phyloP scores from a whole-genome alignment of 179 eudicot genomes.

The Amaranthus tricolor region DNA sequence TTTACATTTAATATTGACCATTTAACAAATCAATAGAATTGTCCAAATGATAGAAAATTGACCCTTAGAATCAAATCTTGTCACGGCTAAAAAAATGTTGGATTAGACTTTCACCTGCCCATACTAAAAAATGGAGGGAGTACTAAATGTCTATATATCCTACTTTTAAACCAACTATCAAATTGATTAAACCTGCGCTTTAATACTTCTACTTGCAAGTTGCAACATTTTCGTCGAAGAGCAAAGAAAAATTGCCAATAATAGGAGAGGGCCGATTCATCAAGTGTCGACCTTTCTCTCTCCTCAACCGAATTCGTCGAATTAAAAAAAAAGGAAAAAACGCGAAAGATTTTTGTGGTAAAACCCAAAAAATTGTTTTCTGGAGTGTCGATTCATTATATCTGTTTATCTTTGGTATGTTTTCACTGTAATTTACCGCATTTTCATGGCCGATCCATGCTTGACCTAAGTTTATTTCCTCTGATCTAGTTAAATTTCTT shows the following conservation, averaged over 20 bases:
- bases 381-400: conserved; percentile 1
- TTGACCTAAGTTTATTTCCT: conserved; percentile 15
- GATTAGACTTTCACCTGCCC: too few relatives aligned
- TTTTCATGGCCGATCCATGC: conserved; percentile 25
- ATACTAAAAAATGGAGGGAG: too few relatives aligned
- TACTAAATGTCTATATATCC: too few relatives aligned
- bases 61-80: too few relatives aligned
- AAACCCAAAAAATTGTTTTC: not conserved
- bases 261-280: conserved; percentile 19
- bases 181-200: not conserved
- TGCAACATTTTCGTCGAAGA: not conserved
- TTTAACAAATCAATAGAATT: too few relatives aligned
- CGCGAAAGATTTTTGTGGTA: not conserved
- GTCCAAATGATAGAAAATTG: too few relatives aligned
- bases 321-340: conserved; percentile 12
- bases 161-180: too few relatives aligned
- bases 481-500: conserved; percentile 23
- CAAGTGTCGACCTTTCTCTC: not conserved
- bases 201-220: not conserved
- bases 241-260: conserved; percentile 12
- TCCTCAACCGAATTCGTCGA: conserved; percentile 19
- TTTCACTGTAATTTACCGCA: conserved; percentile 9
- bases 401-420: conserved; percentile 9
- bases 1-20: too few relatives aligned
- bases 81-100: too few relatives aligned